Percentiles rank a stretch among this genome's conserved stretches.
phyloP scores from a whole-genome alignment of 305 asterid genomes.

The Fraxinus paxiana region DNA sequence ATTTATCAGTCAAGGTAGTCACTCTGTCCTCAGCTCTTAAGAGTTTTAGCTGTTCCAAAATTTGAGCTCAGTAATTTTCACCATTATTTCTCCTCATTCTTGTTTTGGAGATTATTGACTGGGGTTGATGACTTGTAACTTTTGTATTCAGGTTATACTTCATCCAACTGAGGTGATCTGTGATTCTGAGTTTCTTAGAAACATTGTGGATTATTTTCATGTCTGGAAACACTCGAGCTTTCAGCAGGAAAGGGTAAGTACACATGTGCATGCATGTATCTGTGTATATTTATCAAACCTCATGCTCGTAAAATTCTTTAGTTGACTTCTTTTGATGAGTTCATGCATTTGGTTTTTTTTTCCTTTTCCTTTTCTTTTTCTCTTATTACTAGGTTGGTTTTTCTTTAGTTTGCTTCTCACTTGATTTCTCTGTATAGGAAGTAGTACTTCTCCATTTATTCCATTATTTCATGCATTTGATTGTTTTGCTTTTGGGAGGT shows the following conservation, averaged over 20 bases:
- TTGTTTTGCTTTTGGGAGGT: neutral
- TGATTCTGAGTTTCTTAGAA: conserved; percentile 58
- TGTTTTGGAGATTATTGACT: conserved; percentile 3
- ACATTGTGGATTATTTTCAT: conserved; percentile 46
- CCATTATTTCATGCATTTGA: neutral
- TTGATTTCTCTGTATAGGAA: neutral
- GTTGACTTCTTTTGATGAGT: conserved; percentile 10
- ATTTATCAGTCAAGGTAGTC: conserved; percentile 66
- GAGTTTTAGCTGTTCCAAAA: conserved; percentile 14
- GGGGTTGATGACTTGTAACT: conserved; percentile 22
- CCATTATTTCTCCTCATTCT: conserved; percentile 15
- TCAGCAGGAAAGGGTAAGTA: conserved; percentile 72
- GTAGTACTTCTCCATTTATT: neutral
- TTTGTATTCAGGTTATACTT: conserved; percentile 51
- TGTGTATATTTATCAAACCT: neutral
- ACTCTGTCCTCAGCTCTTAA: conserved; percentile 7
- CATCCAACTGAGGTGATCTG: conserved; percentile 57
- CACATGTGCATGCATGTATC: conserved; percentile 10
- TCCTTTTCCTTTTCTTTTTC: neutral
- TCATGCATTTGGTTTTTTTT: neutral
- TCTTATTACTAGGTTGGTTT: neutral
- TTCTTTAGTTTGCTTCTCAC: neutral
- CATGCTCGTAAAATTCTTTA: conserved; percentile 10
- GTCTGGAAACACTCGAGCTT: conserved; percentile 46
- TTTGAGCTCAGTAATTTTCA: neutral